A percentile compares a stretch with the other conserved stretches of the same genome.
Evolutionary conservation across 2,329 filamentous ascomycete genomes (phyloP).

Genomic region (Aspergillus hiratsukae): DNA sequence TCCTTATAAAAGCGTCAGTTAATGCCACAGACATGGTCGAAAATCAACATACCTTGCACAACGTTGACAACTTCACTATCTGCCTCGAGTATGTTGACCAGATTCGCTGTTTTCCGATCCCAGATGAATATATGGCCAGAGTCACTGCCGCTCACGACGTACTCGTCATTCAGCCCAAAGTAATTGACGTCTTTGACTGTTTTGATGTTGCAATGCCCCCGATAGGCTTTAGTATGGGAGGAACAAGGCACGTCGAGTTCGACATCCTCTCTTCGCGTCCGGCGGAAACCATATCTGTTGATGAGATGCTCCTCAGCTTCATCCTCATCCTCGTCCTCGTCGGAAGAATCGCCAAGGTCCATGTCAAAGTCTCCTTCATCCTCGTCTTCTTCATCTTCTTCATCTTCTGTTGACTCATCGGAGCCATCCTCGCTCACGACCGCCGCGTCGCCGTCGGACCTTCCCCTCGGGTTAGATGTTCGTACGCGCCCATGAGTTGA

Average conservation of each 20-base stretch:
- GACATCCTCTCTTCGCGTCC: conserved; percentile 47
- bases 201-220: conserved; percentile 62
- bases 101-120: conserved; percentile 57
- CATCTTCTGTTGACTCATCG: conserved; percentile 19
- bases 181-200: conserved; percentile 68
- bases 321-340: conserved; percentile 23
- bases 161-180: conserved; percentile 63
- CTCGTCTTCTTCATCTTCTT: conserved; percentile 21
- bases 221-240: conserved; percentile 54
- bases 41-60: conserved; percentile 49
- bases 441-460: conserved; percentile 1
- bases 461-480: neutral
- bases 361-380: conserved; percentile 29
- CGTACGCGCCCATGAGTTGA: neutral
- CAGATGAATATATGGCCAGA: conserved; percentile 65
- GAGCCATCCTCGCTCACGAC: neutral
- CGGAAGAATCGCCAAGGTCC: conserved; percentile 29
- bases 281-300: conserved; percentile 48
- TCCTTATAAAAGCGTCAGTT: conserved; percentile 34
- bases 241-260: conserved; percentile 53
- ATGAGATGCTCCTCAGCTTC: conserved; percentile 39
- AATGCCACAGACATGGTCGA: neutral
- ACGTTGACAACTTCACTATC: conserved; percentile 69
- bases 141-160: conserved; percentile 64
- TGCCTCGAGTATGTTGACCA: conserved; percentile 62